phyloP scores from a whole-genome alignment of 225 moss, liverwort and hornwort genomes.

The Marchantia paleacea region DNA sequence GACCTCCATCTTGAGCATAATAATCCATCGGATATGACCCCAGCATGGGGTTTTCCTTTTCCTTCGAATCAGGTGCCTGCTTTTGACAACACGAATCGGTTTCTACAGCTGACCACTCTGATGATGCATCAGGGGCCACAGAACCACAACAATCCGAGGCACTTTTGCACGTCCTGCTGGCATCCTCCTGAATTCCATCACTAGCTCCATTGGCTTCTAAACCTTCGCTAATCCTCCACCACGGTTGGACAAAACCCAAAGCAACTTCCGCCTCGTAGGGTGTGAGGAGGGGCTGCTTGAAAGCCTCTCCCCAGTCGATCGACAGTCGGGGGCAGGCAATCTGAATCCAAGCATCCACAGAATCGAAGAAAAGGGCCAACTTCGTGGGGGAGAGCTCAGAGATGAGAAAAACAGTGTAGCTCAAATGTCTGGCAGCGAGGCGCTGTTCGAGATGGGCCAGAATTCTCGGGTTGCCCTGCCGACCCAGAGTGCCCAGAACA shows the following conservation, averaged over 20 bases:
- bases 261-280: constrained; percentile 97
- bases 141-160: constrained; percentile 3
- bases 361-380: constrained; percentile 55
- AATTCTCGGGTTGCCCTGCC: constrained; percentile 90
- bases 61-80: neutral
- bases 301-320: constrained; percentile 97
- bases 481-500: constrained; percentile 78
- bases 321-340: constrained; percentile 94
- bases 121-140: neutral
- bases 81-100: neutral
- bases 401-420: constrained; percentile 74
- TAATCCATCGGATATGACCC: constrained; percentile 94
- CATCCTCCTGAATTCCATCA: no score
- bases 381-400: constrained; percentile 91
- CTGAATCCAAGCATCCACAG: constrained; percentile 92
- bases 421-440: constrained; percentile 55
- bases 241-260: constrained; percentile 82
- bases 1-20: constrained; percentile 84
- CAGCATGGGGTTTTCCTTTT: constrained; percentile 45
- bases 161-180: constrained; percentile 22
- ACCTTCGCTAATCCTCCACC: constrained; percentile 69
- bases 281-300: constrained; percentile 67
- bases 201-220: neutral
- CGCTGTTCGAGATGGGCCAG: constrained; percentile 75
- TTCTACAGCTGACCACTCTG: constrained; percentile 1